Conservation (phyloP, 176 grass and related monocot species). For the Musa troglodytarum region DNA sequence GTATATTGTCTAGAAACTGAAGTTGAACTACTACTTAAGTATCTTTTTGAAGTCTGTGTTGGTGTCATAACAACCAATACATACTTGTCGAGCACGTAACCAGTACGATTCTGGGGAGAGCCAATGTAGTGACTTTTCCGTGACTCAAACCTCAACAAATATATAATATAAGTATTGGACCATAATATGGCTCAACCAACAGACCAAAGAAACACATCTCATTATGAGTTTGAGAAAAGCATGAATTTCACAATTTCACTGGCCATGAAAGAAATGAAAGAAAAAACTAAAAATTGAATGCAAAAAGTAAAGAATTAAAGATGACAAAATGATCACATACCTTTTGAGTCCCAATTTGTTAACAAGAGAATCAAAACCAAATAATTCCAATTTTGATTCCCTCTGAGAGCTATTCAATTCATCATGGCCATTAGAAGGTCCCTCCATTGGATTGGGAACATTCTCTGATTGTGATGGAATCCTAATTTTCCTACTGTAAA, state of each 20-base stretch:
- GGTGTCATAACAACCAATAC: neutral
- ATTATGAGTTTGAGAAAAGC: neutral
- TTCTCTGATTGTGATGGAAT: constrained; percentile 36
- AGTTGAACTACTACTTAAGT: neutral
- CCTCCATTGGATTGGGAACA: constrained; percentile 28
- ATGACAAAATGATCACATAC: constrained; percentile 19
- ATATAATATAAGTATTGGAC: neutral
- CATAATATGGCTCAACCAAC: neutral
- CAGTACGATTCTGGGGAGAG: too few relatives aligned
- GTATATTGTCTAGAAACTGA: neutral
- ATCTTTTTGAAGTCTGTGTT: neutral
- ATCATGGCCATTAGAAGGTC: constrained; percentile 50
- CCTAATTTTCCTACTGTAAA: constrained; percentile 52
- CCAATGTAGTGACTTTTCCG: too few relatives aligned
- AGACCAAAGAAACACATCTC: neutral
- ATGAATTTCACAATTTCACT: neutral
- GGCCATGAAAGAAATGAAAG: neutral
- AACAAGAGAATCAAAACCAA: constrained; percentile 99
- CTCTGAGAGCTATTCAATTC: constrained; percentile 41
- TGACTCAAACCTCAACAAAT: neutral
- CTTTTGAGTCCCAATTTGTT: constrained; percentile 97
- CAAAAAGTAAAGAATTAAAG: neutral
- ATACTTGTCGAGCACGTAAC: too few relatives aligned
- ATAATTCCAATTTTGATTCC: constrained; percentile 94
- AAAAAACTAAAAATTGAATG: neutral